phyloP scores from a whole-genome alignment of 2,329 filamentous ascomycete species.

The Hirsutella thompsonii region DNA sequence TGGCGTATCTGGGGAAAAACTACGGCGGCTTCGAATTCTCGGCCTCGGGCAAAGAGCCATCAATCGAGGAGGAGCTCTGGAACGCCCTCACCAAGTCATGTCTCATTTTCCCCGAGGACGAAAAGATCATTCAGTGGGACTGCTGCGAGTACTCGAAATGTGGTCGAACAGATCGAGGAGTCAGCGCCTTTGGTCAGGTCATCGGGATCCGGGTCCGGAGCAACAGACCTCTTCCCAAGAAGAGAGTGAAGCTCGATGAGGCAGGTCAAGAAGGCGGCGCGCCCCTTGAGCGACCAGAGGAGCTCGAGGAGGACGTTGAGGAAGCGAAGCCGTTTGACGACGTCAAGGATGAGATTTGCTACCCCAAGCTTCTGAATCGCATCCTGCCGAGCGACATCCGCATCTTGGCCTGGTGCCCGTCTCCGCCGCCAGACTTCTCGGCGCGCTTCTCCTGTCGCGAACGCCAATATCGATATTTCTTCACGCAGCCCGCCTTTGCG shows the following conservation, averaged over 20 bases:
- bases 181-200: constrained; percentile 95
- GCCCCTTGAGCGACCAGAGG: constrained; percentile 8
- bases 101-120: constrained; percentile 61
- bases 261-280: background rate
- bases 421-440: constrained; percentile 66
- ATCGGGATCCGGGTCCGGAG: constrained; percentile 74
- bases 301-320: constrained; percentile 5
- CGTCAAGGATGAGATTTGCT: constrained; percentile 69
- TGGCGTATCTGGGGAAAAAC: constrained; percentile 80
- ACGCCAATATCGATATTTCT: constrained; percentile 91
- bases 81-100: constrained; percentile 73
- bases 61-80: constrained; percentile 90
- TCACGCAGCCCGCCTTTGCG: constrained; percentile 81
- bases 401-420: constrained; percentile 84
- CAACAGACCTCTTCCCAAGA: constrained; percentile 46
- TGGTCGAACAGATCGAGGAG: constrained; percentile 81
- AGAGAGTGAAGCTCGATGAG: constrained; percentile 11
- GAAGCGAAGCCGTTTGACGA: constrained; percentile 39
- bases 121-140: constrained; percentile 60
- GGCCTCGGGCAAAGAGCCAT: constrained; percentile 56
- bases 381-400: constrained; percentile 83
- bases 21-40: constrained; percentile 94
- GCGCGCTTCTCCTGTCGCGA: constrained; percentile 89
- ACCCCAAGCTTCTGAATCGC: constrained; percentile 72
- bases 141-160: constrained; percentile 90